Base-by-base conservation (phyloP, 192 early-diverging fungal species). In the Backusella parvicylindrica region DNA sequence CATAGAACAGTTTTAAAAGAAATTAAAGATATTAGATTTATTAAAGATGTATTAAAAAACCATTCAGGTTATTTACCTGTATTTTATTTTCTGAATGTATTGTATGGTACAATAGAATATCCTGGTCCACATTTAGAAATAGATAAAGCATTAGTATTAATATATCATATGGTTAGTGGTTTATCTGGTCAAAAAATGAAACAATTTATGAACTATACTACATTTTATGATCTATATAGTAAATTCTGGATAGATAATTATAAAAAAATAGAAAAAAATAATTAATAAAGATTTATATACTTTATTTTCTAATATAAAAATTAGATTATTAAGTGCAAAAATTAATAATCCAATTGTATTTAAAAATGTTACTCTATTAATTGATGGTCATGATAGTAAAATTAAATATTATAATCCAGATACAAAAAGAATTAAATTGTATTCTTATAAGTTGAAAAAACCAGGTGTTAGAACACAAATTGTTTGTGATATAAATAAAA, bases 221-320 rank as follows among this genome's bases (percentile, higher is more conserved):
- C 36, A 3, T 36, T 36, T 36, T 36, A 36, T 36, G 36, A 36
- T 3, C 1, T 36, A 36, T 36, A 36, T 36, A 38, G 37, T 38
- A 38, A 12, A 13, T 38, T 38, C 0, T 38, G 37, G 37, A 38
- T 38, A 0, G 37, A 68, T 26, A 68, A 18, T 41, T 68, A 68
- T 26, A 68, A 37, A 68, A 68, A 68, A 68, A 40, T 68, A 40
- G 36, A 68, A 37, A 35, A n/a, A 68, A 21, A 68, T 68, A 1
- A 37, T 68, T 38, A 37, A 32, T 31, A 43, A 12, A 31, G 28
- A 28, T 66, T n/a, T 66, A 37, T 66, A 21, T 33, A 66, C 3
- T 5, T 37, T 66, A 37, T 66, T 12, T 66, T 32, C 35, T 0
- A 37, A 32, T 66, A 37, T 66, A 0, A 66, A 66, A 69, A 47